Percentiles rank a stretch among this genome's conserved stretches.
These are phyloP conservation scores for Gossypium lobatum DNA, from an alignment of 441 rosid genomes.

Conservation along the genomic window DNA sequence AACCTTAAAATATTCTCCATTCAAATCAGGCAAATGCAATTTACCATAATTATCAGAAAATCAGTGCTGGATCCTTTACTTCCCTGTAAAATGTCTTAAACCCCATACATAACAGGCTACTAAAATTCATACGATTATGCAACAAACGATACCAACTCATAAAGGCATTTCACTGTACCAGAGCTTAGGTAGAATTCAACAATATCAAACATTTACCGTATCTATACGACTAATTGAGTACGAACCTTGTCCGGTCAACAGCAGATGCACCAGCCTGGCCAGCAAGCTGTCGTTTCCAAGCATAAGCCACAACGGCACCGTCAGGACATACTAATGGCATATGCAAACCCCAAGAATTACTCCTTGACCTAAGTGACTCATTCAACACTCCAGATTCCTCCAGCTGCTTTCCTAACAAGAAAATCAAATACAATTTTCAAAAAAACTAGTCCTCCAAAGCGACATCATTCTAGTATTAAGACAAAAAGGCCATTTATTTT, in stretches of 20 bases:
- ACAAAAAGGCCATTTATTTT: neutral
- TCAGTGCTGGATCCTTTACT: neutral
- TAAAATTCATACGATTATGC: neutral
- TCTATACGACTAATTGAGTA: neutral
- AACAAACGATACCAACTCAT: neutral
- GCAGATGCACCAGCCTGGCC: slow-evolving; percentile 99
- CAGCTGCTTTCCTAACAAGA: slow-evolving; percentile 63
- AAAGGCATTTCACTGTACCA: neutral
- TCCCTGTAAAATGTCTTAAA: neutral
- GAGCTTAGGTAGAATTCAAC: neutral
- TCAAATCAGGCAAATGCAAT: neutral
- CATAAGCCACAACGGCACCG: slow-evolving; percentile 94
- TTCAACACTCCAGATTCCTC: slow-evolving; percentile 88
- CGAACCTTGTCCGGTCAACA: slow-evolving; percentile 88
- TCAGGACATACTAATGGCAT: slow-evolving; percentile 96
- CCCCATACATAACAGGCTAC: neutral
- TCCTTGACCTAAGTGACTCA: slow-evolving; percentile 65
- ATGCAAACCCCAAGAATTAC: slow-evolving; percentile 90
- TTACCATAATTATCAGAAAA: neutral
- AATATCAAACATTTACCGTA: neutral
- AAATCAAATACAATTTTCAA: slow-evolving; percentile 9
- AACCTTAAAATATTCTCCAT: neutral
- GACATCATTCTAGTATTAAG: neutral
- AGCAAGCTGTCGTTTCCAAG: slow-evolving; percentile 95
- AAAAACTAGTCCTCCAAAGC: neutral